These are phyloP conservation scores for Microdochium bolleyi DNA, from an alignment of 2,329 filamentous ascomycete species.

Conservation along the genomic window DNA sequence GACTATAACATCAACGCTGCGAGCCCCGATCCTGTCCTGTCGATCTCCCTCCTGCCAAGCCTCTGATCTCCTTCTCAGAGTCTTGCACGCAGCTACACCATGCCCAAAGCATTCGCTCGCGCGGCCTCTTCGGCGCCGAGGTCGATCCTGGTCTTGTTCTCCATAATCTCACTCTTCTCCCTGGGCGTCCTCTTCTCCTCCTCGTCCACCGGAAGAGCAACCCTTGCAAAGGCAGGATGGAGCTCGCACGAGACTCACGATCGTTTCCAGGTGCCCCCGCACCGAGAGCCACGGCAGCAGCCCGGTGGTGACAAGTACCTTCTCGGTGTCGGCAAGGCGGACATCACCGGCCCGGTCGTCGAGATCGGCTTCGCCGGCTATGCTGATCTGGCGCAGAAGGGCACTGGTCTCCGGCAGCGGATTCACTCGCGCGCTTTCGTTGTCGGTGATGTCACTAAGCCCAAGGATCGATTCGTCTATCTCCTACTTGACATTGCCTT, in stretches of 20 bases:
- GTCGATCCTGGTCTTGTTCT: slow-evolving; percentile 15
- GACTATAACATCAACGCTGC: not conserved
- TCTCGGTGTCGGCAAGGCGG: slow-evolving; percentile 43
- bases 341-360: slow-evolving; percentile 65
- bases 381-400: slow-evolving; percentile 70
- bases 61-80: no score
- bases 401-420: slow-evolving; percentile 74
- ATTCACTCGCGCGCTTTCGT: slow-evolving; percentile 85
- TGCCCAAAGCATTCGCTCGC: not conserved
- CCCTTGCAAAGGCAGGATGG: not conserved
- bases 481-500: slow-evolving; percentile 79
- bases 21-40: not conserved
- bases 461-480: slow-evolving; percentile 71
- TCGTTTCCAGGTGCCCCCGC: slow-evolving; percentile 5
- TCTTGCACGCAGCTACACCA: not conserved
- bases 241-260: not conserved
- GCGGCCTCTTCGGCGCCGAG: slow-evolving; percentile 10
- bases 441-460: slow-evolving; percentile 57
- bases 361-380: slow-evolving; percentile 90
- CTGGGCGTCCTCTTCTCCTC: slow-evolving; percentile 21
- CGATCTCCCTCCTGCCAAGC: not conserved
- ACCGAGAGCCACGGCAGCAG: slow-evolving; percentile 10
- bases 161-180: slow-evolving; percentile 23
- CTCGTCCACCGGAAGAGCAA: not conserved
- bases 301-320: slow-evolving; percentile 34